Conservation (phyloP, 2,329 filamentous ascomycete species). For the Phyllosticta citriasiana region DNA sequence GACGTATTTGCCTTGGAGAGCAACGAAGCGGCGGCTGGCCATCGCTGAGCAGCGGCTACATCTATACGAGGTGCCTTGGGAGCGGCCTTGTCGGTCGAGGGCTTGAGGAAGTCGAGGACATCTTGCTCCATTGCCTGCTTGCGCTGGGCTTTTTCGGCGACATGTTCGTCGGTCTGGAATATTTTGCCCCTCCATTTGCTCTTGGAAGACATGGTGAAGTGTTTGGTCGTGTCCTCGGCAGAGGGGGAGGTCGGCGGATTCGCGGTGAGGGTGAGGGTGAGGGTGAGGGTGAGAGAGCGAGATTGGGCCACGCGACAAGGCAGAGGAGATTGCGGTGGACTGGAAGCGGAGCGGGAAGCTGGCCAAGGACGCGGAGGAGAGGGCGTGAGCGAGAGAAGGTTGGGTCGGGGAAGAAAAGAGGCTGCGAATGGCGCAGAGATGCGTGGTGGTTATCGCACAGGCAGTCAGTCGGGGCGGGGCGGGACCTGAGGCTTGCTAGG, state of each 20-base stretch:
- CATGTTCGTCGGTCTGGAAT: conserved; percentile 31
- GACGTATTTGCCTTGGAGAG: conserved; percentile 22
- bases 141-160: conserved; percentile 19
- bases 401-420: background rate
- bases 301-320: conserved; percentile 3
- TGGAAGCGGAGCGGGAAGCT: background rate
- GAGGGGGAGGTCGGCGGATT: conserved; percentile 7
- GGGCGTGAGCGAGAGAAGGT: background rate
- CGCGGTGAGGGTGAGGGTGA: background rate
- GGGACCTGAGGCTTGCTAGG: background rate
- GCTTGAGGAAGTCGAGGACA: conserved; percentile 49
- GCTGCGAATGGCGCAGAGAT: conserved; percentile 1
- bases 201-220: conserved; percentile 29
- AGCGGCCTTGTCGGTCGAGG: conserved; percentile 36
- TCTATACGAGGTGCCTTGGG: conserved; percentile 35
- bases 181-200: conserved; percentile 42
- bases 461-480: background rate
- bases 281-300: background rate
- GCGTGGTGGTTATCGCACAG: conserved; percentile 8
- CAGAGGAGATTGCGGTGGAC: conserved; percentile 1
- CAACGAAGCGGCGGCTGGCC: conserved; percentile 40
- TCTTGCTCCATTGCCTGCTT: conserved; percentile 33
- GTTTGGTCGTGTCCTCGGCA: conserved; percentile 20
- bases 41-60: conserved; percentile 39
- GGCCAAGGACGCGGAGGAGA: background rate